Conservation (phyloP, 2,329 filamentous ascomycete genomes). For the Sporothrix humicola region DNA sequence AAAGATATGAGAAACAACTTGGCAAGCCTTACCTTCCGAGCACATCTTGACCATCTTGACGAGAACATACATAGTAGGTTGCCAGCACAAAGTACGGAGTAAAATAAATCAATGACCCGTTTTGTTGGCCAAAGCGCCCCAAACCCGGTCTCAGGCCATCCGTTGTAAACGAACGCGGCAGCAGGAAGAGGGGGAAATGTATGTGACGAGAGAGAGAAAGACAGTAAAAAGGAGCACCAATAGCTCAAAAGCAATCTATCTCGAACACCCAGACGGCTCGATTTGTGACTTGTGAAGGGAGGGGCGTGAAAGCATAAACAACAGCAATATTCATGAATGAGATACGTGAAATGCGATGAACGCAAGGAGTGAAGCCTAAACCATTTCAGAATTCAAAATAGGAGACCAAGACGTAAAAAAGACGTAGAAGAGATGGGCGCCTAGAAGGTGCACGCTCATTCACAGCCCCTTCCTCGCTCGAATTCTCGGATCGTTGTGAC, state of each 20-base stretch:
- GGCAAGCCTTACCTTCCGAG: too few relatives aligned
- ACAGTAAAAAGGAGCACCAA: conserved; percentile 10
- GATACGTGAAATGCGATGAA: background rate
- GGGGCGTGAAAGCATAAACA: conserved; percentile 4
- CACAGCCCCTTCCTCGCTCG: background rate
- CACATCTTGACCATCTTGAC: background rate
- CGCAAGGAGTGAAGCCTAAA: background rate
- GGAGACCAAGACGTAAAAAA: background rate
- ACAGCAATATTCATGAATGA: background rate
- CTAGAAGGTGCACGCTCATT: background rate
- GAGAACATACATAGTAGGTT: background rate
- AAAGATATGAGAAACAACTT: background rate
- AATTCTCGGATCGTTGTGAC: background rate
- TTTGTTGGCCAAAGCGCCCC: conserved; percentile 32
- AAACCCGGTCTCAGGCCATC: conserved; percentile 33
- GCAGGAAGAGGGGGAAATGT: background rate
- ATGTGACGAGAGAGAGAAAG: background rate
- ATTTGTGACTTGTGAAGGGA: background rate
- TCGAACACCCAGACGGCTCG: conserved; percentile 22
- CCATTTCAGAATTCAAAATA: background rate
- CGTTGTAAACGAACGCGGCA: conserved; percentile 33
- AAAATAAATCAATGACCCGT: conserved; percentile 18
- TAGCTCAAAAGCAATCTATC: conserved; percentile 20
- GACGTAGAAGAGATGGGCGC: background rate
- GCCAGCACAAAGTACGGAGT: background rate